Conservation (phyloP, 345 rosid genomes). For the Sonneratia alba region DNA sequence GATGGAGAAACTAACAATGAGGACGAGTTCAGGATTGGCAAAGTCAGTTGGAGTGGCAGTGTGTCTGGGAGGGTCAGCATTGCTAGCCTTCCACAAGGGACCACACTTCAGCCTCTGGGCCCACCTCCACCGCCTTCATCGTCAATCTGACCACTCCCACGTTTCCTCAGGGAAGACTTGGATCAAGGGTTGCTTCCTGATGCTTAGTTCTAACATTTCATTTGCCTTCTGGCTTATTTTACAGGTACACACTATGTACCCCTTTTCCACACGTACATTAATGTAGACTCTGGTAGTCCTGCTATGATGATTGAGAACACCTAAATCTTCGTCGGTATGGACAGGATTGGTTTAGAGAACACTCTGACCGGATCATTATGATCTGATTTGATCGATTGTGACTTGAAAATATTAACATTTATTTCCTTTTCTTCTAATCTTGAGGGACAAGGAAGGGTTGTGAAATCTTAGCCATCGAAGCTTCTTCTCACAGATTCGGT, state of each 20-base stretch:
- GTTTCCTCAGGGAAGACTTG: constrained; percentile 42
- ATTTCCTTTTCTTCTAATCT: no score
- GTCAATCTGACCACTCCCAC: constrained; percentile 10
- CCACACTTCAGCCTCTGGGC: constrained; percentile 41
- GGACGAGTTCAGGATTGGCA: constrained; percentile 46
- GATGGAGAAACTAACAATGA: constrained; percentile 53
- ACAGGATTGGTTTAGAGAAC: no score
- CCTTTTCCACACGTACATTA: no score
- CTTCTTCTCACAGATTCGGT: no score
- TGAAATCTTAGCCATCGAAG: no score
- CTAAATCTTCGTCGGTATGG: no score
- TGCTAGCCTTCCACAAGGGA: constrained; percentile 68
- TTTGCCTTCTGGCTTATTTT: constrained; percentile 87
- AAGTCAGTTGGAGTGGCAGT: constrained; percentile 54
- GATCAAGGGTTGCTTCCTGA: constrained; percentile 85
- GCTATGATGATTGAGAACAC: no score
- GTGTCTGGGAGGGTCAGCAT: constrained; percentile 57
- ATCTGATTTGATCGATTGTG: no score
- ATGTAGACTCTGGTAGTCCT: no score
- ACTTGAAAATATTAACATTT: no score
- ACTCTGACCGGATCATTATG: no score
- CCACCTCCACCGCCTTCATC: constrained; percentile 23
- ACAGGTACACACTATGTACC: constrained; percentile 39
- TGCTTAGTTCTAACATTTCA: constrained; percentile 51
- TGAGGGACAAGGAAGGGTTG: no score